A percentile compares a stretch with the other conserved stretches of the same genome.
Evolutionary conservation across 495 filamentous ascomycete species (phyloP).

Genomic region (Apodospora peruviana): DNA sequence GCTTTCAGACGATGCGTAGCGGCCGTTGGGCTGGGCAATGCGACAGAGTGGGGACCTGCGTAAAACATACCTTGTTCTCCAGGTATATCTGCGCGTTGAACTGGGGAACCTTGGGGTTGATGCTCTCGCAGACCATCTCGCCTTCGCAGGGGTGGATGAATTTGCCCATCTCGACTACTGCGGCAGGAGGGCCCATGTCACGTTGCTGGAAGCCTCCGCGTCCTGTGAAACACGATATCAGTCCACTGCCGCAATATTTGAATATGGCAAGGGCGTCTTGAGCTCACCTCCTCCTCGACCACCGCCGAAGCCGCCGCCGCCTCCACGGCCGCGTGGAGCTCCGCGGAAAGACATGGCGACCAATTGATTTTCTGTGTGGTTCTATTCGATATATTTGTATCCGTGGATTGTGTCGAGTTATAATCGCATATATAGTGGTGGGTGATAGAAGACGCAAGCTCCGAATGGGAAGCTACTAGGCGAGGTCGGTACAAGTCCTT

Average conservation of each 20-base stretch:
- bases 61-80: slow-evolving; percentile 76
- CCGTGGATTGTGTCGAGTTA: background rate
- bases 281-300: slow-evolving; percentile 16
- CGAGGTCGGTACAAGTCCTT: too few species aligned
- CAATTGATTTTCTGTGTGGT: background rate
- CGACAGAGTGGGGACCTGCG: background rate
- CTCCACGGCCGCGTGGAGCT: slow-evolving; percentile 23
- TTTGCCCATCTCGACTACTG: slow-evolving; percentile 72
- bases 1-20: background rate
- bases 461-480: too few species aligned
- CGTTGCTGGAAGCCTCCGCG: slow-evolving; percentile 49
- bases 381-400: background rate
- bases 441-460: too few species aligned
- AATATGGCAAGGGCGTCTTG: background rate
- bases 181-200: slow-evolving; percentile 49
- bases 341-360: slow-evolving; percentile 26
- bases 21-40: background rate
- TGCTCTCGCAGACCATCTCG: slow-evolving; percentile 90
- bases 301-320: slow-evolving; percentile 20
- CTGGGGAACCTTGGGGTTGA: slow-evolving; percentile 93
- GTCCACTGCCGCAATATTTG: background rate
- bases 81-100: slow-evolving; percentile 99
- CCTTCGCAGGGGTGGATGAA: slow-evolving; percentile 94
- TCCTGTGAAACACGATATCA: slow-evolving; percentile 24
- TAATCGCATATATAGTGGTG: background rate